A percentile compares a stretch with the other conserved stretches of the same genome.
Evolutionary conservation across 2,329 filamentous ascomycete genomes (phyloP).

Genomic region (Epichloe aotearoae): DNA sequence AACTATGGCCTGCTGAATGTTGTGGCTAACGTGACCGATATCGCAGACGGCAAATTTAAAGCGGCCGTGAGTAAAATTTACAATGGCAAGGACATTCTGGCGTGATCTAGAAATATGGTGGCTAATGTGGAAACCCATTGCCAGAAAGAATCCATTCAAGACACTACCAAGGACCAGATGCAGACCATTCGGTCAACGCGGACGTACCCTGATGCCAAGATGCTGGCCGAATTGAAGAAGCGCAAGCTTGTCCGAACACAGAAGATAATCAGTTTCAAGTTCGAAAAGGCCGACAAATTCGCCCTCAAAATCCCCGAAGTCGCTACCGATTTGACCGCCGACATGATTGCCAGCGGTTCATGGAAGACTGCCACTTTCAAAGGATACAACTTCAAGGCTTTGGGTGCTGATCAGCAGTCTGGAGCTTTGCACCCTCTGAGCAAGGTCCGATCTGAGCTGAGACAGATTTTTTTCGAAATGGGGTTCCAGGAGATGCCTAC

Average conservation of each 20-base stretch:
- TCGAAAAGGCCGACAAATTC: constrained; percentile 78
- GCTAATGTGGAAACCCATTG: background rate
- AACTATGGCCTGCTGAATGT: background rate
- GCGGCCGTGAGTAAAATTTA: constrained; percentile 5
- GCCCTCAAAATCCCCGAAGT: constrained; percentile 81
- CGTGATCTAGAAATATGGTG: background rate
- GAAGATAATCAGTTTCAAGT: constrained; percentile 75
- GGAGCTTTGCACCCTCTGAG: constrained; percentile 61
- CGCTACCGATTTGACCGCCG: constrained; percentile 86
- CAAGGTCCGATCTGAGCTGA: constrained; percentile 91
- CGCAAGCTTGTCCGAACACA: constrained; percentile 75
- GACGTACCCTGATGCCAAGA: constrained; percentile 57
- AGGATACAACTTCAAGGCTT: constrained; percentile 61
- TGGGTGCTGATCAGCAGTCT: constrained; percentile 47
- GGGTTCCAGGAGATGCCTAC: constrained; percentile 98
- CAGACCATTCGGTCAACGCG: constrained; percentile 57
- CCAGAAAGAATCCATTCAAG: constrained; percentile 60
- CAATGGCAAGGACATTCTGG: background rate
- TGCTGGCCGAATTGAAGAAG: constrained; percentile 74
- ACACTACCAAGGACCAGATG: constrained; percentile 66
- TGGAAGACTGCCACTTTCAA: constrained; percentile 94
- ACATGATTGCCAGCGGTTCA: constrained; percentile 76
- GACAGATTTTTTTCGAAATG: constrained; percentile 98
- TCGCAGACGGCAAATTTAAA: constrained; percentile 7
- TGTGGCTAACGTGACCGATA: constrained; percentile 1